These are phyloP conservation scores for Apophysomyces sp. DNA, from an alignment of 371 early-diverging fungal species.

Conservation along the genomic window DNA sequence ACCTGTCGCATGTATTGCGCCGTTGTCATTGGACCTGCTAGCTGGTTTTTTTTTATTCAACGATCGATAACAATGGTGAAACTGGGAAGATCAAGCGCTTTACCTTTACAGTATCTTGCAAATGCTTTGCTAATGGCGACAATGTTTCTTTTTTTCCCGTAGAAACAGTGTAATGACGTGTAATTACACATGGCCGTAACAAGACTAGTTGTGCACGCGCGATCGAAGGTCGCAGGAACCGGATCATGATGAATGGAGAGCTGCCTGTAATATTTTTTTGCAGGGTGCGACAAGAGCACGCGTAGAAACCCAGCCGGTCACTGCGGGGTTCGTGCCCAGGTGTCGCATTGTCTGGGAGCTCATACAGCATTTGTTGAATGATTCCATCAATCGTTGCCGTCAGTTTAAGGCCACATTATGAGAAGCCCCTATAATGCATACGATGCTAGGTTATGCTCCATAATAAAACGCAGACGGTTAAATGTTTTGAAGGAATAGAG, in stretches of 20 bases:
- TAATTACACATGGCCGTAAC: not conserved
- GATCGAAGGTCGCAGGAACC: not conserved
- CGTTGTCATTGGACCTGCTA: conserved; percentile 84
- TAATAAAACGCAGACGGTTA: no score
- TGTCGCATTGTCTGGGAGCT: no score
- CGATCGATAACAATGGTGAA: not conserved
- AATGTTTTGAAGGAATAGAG: no score
- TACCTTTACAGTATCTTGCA: conserved; percentile 64
- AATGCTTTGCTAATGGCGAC: conserved; percentile 60
- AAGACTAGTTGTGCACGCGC: not conserved
- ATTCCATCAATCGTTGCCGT: no score
- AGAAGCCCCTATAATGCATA: no score
- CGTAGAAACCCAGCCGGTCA: not conserved
- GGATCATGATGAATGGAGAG: not conserved
- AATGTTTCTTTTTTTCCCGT: conserved; percentile 46
- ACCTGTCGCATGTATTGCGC: conserved; percentile 89
- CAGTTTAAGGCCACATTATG: no score
- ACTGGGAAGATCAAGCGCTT: not conserved
- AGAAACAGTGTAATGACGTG: not conserved
- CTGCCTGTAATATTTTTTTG: not conserved
- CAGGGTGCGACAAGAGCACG: no score
- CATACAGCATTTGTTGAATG: no score
- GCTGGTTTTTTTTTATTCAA: conserved; percentile 37
- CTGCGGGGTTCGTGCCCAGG: no score
- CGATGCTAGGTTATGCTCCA: no score